Evolutionary conservation across 2,329 filamentous ascomycete genomes (phyloP).

Genomic region (Fusarium citri): DNA sequence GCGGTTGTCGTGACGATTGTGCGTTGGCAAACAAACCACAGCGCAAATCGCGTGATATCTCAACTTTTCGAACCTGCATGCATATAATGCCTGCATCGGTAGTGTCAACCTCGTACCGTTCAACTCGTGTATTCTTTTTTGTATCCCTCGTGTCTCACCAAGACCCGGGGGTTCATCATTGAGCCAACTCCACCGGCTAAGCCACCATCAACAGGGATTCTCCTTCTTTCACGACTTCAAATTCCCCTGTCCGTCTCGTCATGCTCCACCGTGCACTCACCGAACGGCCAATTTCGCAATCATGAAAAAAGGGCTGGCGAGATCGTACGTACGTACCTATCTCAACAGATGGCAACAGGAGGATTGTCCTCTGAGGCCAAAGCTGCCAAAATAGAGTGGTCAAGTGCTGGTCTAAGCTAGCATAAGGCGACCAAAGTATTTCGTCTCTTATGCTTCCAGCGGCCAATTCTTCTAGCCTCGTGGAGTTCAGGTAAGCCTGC

Average conservation of each 20-base stretch:
- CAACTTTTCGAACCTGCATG: constrained; percentile 18
- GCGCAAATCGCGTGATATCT: constrained; percentile 16
- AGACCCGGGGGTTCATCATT: constrained; percentile 29
- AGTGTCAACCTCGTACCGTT: constrained; percentile 3
- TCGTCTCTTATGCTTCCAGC: neutral
- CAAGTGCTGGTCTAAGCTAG: neutral
- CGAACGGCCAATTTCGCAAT: constrained; percentile 39
- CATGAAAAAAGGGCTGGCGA: constrained; percentile 32
- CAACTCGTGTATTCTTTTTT: constrained; percentile 5
- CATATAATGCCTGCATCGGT: constrained; percentile 13
- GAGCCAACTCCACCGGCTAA: constrained; percentile 29
- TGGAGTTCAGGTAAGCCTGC: constrained; percentile 23
- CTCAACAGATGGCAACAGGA: neutral
- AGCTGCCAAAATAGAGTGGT: neutral
- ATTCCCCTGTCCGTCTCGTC: constrained; percentile 30
- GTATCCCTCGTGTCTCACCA: constrained; percentile 34
- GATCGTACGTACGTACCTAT: constrained; percentile 19
- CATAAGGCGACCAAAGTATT: neutral
- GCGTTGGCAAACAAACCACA: constrained; percentile 17
- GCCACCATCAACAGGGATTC: constrained; percentile 40
- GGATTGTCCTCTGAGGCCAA: neutral
- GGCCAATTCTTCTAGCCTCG: neutral
- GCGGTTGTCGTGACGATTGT: constrained; percentile 44
- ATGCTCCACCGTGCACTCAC: constrained; percentile 31
- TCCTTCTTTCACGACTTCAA: constrained; percentile 35